A percentile compares a stretch with the other conserved stretches of the same genome.
These are phyloP conservation scores for Poteriospumella lacustris DNA, from an alignment of 108 stramenopile genomes.

Conservation along the genomic window DNA sequence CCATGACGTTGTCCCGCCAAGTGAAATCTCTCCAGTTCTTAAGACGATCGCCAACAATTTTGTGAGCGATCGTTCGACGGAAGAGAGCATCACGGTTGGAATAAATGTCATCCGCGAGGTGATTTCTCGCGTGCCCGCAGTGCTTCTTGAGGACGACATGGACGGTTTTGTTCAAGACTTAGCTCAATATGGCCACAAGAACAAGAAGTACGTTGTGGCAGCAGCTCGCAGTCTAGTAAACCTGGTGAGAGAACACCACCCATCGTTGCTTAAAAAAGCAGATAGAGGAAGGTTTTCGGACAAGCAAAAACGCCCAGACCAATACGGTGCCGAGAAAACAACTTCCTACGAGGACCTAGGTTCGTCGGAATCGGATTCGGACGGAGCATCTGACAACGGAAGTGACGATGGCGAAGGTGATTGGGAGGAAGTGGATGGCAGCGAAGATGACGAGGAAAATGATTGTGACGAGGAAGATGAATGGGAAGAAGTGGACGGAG, in stretches of 20 bases:
- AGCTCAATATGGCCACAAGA: conserved; percentile 77
- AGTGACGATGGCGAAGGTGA: conserved; percentile 39
- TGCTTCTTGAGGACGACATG: conserved; percentile 74
- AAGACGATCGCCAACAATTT: conserved; percentile 87
- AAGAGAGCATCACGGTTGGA: conserved; percentile 92
- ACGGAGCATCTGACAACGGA: conserved; percentile 32
- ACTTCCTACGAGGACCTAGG: conserved; percentile 64
- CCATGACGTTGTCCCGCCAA: conserved; percentile 88
- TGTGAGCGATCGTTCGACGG: conserved; percentile 76
- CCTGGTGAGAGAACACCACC: conserved; percentile 82
- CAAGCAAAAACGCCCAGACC: conserved; percentile 67
- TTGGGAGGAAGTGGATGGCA: conserved; percentile 38
- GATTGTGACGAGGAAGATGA: conserved; percentile 40
- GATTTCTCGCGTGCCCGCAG: conserved; percentile 71
- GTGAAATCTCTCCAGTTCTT: conserved; percentile 77
- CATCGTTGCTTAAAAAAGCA: conserved; percentile 75
- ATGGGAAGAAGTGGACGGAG: conserved; percentile 55
- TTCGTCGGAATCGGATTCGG: conserved; percentile 48
- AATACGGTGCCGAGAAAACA: conserved; percentile 74
- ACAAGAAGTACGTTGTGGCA: conserved; percentile 81
- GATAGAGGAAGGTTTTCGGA: conserved; percentile 64
- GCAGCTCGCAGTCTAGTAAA: conserved; percentile 84
- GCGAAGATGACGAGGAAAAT: conserved; percentile 9
- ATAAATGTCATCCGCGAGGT: conserved; percentile 90
- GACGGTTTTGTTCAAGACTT: conserved; percentile 92